Conservation (phyloP, 2,329 filamentous ascomycete species). For the Cephalotrichum gorgonifer region DNA sequence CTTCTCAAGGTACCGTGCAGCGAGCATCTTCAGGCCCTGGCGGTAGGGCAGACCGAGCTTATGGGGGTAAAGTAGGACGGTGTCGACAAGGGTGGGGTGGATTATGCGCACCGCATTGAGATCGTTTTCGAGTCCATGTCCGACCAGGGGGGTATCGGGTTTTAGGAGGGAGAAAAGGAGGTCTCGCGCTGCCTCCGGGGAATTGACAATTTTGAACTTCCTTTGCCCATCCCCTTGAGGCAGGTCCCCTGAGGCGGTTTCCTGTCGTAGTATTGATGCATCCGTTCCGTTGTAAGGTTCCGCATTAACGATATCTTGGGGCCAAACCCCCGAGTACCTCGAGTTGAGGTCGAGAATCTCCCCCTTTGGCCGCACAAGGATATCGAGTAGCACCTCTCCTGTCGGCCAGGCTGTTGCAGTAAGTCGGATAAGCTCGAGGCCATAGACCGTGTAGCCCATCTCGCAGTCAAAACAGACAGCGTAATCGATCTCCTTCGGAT, state of each 20-base stretch:
- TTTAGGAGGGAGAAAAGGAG: slow-evolving; percentile 68
- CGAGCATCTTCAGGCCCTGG: slow-evolving; percentile 65
- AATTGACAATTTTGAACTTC: slow-evolving; percentile 61
- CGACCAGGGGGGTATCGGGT: slow-evolving; percentile 73
- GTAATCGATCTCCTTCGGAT: slow-evolving; percentile 56
- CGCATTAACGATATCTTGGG: slow-evolving; percentile 65
- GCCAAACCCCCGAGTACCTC: slow-evolving; percentile 76
- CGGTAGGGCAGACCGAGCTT: slow-evolving; percentile 65
- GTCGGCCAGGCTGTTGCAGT: slow-evolving; percentile 83
- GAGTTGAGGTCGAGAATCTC: slow-evolving; percentile 86
- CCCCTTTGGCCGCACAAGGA: slow-evolving; percentile 75
- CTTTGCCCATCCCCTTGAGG: slow-evolving; percentile 18
- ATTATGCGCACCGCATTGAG: slow-evolving; percentile 77
- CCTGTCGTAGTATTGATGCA: slow-evolving; percentile 12
- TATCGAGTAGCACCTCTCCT: slow-evolving; percentile 65
- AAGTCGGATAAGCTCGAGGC: slow-evolving; percentile 80
- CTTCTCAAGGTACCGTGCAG: slow-evolving; percentile 56
- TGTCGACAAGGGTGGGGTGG: slow-evolving; percentile 79
- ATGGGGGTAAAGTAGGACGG: slow-evolving; percentile 74
- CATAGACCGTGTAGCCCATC: slow-evolving; percentile 88
- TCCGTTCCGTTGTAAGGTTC: slow-evolving; percentile 35
- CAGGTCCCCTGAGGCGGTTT: slow-evolving; percentile 8
- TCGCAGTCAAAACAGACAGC: slow-evolving; percentile 91
- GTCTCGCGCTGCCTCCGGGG: slow-evolving; percentile 62
- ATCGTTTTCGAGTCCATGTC: slow-evolving; percentile 93